Evolutionary conservation across 768 basidiomycete genomes (phyloP), one percentile per base, ranked within the genome.

Genomic region (Tulasnella sp.): DNA sequence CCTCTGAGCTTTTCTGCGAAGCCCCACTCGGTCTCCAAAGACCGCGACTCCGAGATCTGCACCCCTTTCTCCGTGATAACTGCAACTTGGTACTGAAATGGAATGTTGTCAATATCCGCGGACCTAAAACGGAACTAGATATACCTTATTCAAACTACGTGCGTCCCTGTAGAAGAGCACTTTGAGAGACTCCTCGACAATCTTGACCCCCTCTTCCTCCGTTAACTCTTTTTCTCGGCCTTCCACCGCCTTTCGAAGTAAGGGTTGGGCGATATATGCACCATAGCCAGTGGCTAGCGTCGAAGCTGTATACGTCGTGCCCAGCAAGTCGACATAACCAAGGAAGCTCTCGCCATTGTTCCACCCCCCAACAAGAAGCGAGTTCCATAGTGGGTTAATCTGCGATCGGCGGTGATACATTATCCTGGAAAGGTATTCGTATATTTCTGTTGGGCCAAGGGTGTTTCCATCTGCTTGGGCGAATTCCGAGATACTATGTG

Each of bases 121-220:
- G 32, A 49, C 12, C 23, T 19, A 51, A 15, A 36, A 48, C 43
- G 11, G 21, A 9, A n/a, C 23, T 12, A 29, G 41, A 66, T 75
- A 31, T 61, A 89, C 93, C 80, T 97, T 96, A 77, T 98, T 86
- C 69, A 93, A 73, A 73, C 87, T 90, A 63, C 94, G 77, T 5
- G 94, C 94, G 64, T 99, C 96, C 41, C 96, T 81, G 72, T 99
- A 99, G 72, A 84, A 98, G 46, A 99, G 77, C 14, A 98, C 92
- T 62, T 82, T 81, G 83, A 99, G 88, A 67, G 85, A 82, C 49
- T 86, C 80, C 65, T 86, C 80, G 52, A 99, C 67, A 59, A 98
- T 84, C 64, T 76, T 72, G 23, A 76, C 73, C 14, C 90, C 96
- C 57, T 91, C 80, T 36, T 82, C 83, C 65, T 86, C 84, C 2